Base-by-base conservation (phyloP, 148 eudicot species). In the Chenopodium album region DNA sequence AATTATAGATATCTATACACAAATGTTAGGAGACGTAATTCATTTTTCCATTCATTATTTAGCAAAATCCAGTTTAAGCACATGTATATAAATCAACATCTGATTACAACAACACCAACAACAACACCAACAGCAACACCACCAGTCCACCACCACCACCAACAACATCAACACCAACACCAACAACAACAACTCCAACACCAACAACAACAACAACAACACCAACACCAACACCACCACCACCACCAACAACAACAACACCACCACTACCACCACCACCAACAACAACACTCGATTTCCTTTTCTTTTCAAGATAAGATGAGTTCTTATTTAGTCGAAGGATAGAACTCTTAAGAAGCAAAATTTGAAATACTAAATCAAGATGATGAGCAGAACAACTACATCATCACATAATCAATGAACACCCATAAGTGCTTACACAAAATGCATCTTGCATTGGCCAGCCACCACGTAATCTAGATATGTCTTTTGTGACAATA, bases 391-490 rank as follows among this genome's bases (percentile, higher is more conserved):
- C 70, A 78, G 66, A 6, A 12, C 70, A 82, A 46, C 52, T 37
- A 82, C 16, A 12, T 56, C 4, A 50, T 48, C 50, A 3, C 37
- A 75, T 32, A 59, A 80, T 41, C 34, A 56, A 63, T 31, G 73
- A 71, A 4, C 46, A 82, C 70, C 1, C 59, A 19, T 79, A 8
- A 81, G 56, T 62, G 87, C 99, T 90, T 80, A 96, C 99, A 88
- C 90, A 91, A 79, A 96, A 96, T 65, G 93, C 95, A 83, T 96
- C 98, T 85, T 96, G 99, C 90, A 96, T 89, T 77, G 99, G 94
- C 99, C 99, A 96, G 72, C 99, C 99, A 80, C 99, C 99, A 80
- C 92, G 98, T 74, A 96, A 74, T 80, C 99, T 94, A 82, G 97
- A 94, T 86, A 96, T 88, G 88, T 96, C 99, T 87, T 96, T 96